These are phyloP conservation scores for Talaromyces sp. DNA, from an alignment of 2,329 filamentous ascomycete species.

Conservation along the genomic window DNA sequence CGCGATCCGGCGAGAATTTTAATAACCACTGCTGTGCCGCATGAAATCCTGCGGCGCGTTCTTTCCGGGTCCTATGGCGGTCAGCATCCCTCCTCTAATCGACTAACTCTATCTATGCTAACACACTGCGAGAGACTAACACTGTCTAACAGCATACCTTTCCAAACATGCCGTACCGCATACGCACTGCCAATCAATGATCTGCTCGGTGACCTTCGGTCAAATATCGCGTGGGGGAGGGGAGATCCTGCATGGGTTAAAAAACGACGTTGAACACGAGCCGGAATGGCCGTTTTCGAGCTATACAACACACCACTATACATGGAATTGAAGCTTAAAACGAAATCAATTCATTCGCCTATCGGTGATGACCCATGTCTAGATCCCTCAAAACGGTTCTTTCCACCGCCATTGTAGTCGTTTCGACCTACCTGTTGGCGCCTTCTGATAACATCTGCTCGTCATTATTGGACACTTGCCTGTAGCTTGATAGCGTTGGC, in stretches of 20 bases:
- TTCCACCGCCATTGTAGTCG: background rate
- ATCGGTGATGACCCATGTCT: background rate
- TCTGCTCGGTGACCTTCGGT: background rate
- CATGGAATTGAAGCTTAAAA: constrained; percentile 3
- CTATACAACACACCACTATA: constrained; percentile 4
- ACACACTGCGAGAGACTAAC: background rate
- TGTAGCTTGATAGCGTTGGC: constrained; percentile 7
- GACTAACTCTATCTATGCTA: background rate
- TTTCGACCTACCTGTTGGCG: constrained; percentile 6
- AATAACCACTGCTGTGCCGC: constrained; percentile 9
- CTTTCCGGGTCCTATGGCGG: background rate
- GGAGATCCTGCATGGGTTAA: background rate
- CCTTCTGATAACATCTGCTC: background rate
- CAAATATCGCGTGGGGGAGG: background rate
- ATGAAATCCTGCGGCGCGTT: constrained; percentile 7
- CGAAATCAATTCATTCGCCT: background rate
- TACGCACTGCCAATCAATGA: background rate
- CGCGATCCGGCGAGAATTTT: constrained; percentile 2
- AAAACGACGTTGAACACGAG: constrained; percentile 3
- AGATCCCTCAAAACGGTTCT: background rate
- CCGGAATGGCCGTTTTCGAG: background rate
- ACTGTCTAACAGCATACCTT: background rate
- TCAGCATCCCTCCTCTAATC: constrained; percentile 1
- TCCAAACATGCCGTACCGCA: background rate
- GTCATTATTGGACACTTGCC: background rate